Evolutionary conservation across 371 early-diverging fungal genomes (phyloP).

Genomic region (Paraphysoderma sedebokerense): DNA sequence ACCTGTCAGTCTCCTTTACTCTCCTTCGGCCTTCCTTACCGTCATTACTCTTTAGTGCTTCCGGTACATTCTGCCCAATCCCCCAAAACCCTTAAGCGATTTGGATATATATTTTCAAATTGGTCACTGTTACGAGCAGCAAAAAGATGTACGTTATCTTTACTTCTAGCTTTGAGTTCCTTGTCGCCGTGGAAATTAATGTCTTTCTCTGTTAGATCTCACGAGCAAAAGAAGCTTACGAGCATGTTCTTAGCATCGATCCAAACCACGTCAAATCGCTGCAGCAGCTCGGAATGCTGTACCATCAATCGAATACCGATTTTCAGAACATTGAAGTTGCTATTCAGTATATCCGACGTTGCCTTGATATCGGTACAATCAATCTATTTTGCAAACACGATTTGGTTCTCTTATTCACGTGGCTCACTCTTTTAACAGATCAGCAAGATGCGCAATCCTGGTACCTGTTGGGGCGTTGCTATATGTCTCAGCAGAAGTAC

Average conservation of each 20-base stretch:
- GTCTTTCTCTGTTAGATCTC: constrained; percentile 25
- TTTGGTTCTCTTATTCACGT: background rate
- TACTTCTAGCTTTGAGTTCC: background rate
- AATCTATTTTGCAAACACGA: constrained; percentile 7
- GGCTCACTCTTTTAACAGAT: constrained; percentile 19
- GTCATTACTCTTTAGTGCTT: constrained; percentile 49
- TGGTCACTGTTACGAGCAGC: constrained; percentile 90
- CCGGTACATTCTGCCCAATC: constrained; percentile 69
- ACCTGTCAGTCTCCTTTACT: background rate
- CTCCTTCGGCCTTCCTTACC: no score
- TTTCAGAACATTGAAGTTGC: constrained; percentile 38
- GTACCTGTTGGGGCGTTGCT: constrained; percentile 90
- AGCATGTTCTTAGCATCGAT: constrained; percentile 69
- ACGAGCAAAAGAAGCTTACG: constrained; percentile 80
- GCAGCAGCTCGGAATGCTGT: constrained; percentile 92
- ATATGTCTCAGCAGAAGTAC: constrained; percentile 89
- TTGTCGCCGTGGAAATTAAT: background rate
- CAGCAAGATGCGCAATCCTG: constrained; percentile 83
- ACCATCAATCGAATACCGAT: constrained; percentile 60
- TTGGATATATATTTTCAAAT: constrained; percentile 96
- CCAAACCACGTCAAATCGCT: constrained; percentile 89
- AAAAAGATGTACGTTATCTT: constrained; percentile 50
- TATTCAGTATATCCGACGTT: constrained; percentile 8
- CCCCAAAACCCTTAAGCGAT: constrained; percentile 87
- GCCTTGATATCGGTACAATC: background rate